Percentiles rank a stretch among this genome's conserved stretches.
phyloP scores from a whole-genome alignment of 1,284 basidiomycete species.

The Trametes pubescens region DNA sequence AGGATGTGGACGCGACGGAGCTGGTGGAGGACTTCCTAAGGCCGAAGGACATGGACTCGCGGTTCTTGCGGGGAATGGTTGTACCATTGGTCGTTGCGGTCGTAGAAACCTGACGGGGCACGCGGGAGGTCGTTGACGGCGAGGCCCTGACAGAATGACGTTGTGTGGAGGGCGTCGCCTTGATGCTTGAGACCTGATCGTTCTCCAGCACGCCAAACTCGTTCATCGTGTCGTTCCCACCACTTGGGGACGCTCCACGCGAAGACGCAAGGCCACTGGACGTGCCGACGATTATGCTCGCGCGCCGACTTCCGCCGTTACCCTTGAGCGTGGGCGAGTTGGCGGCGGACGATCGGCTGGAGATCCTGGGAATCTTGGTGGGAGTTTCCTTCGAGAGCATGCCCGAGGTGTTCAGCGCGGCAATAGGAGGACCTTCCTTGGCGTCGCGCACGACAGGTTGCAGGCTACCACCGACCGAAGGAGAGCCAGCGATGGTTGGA shows the following conservation, averaged over 20 bases:
- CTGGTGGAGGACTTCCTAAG: slow-evolving; percentile 82
- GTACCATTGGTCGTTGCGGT: slow-evolving; percentile 55
- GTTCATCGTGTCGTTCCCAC: slow-evolving; percentile 57
- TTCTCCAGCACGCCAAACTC: slow-evolving; percentile 84
- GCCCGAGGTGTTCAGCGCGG: slow-evolving; percentile 57
- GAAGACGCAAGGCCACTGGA: slow-evolving; percentile 53
- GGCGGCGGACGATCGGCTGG: slow-evolving; percentile 76
- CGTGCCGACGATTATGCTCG: slow-evolving; percentile 64
- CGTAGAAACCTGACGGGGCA: slow-evolving; percentile 71
- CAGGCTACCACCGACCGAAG: slow-evolving; percentile 77
- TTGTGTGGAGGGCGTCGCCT: slow-evolving; percentile 43
- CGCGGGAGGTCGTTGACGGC: slow-evolving; percentile 59
- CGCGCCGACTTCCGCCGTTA: slow-evolving; percentile 61
- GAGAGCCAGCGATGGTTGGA: slow-evolving; percentile 90
- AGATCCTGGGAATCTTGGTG: slow-evolving; percentile 94
- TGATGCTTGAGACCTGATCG: slow-evolving; percentile 52
- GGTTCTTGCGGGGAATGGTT: slow-evolving; percentile 66
- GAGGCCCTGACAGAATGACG: slow-evolving; percentile 66
- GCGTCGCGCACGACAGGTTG: slow-evolving; percentile 56
- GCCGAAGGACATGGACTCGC: slow-evolving; percentile 80
- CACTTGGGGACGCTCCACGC: slow-evolving; percentile 69
- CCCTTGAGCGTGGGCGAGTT: slow-evolving; percentile 71
- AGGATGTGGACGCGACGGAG: slow-evolving; percentile 72
- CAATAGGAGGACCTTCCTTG: slow-evolving; percentile 63
- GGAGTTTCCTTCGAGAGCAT: slow-evolving; percentile 81